phyloP scores from a whole-genome alignment of 495 filamentous ascomycete species.

The Daldinia bambusicola region DNA sequence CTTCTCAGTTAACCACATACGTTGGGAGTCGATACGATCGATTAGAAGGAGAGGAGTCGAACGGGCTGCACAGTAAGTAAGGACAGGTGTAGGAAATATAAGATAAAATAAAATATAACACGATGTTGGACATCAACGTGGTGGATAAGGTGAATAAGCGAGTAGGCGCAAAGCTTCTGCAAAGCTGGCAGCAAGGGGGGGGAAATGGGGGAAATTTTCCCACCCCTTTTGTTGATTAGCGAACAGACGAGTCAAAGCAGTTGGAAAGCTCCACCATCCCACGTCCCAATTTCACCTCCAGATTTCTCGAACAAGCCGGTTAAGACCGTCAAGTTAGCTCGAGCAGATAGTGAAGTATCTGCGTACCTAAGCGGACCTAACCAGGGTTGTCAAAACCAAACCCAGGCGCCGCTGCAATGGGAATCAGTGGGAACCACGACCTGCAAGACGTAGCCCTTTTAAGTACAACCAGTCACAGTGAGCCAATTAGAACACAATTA shows the following conservation, averaged over 20 bases:
- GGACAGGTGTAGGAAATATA: conserved; percentile 14
- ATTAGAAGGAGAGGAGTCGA: neutral
- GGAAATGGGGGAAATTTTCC: neutral
- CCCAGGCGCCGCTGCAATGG: conserved; percentile 29
- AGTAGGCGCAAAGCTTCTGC: conserved; percentile 7
- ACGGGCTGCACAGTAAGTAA: conserved; percentile 2
- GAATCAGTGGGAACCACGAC: conserved; percentile 19
- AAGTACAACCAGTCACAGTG: conserved; percentile 34
- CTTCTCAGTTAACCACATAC: conserved; percentile 9
- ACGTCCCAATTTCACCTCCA: conserved; percentile 21
- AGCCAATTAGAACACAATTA: conserved; percentile 32
- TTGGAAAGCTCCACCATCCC: conserved; percentile 17
- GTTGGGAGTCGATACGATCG: neutral
- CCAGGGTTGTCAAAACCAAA: conserved; percentile 1
- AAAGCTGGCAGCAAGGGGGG: conserved; percentile 5
- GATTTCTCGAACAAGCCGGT: conserved; percentile 14
- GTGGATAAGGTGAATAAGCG: conserved; percentile 1
- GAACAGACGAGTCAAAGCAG: neutral
- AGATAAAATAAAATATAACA: neutral
- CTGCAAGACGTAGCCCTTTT: conserved; percentile 27
- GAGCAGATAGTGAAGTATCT: conserved; percentile 5
- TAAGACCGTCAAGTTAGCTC: too few relatives aligned
- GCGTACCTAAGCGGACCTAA: neutral
- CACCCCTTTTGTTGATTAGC: conserved; percentile 33
- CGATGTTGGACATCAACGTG: conserved; percentile 30